phyloP scores from a whole-genome alignment of 2,329 filamentous ascomycete genomes.

The Rhynchosporium graminicola region DNA sequence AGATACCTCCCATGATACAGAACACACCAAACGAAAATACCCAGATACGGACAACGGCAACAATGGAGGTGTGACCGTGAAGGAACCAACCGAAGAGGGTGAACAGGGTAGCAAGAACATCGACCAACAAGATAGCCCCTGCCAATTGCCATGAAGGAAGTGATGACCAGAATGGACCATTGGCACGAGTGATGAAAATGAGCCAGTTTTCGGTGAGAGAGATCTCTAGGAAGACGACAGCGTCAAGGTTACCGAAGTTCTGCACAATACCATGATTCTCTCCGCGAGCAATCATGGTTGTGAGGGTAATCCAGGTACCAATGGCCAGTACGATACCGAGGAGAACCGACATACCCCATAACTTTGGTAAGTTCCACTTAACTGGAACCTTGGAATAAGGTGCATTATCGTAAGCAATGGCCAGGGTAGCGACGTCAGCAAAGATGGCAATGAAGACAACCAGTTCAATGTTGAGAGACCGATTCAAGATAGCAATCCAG shows the following conservation, averaged over 20 bases:
- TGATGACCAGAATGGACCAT: slow-evolving; percentile 89
- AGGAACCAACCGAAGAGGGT: slow-evolving; percentile 84
- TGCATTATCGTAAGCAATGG: slow-evolving; percentile 92
- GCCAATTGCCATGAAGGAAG: slow-evolving; percentile 83
- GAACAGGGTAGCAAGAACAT: slow-evolving; percentile 84
- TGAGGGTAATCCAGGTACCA: slow-evolving; percentile 87
- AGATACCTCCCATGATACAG: slow-evolving; percentile 72
- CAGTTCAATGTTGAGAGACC: slow-evolving; percentile 79
- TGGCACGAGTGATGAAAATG: slow-evolving; percentile 93
- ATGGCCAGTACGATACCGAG: slow-evolving; percentile 79
- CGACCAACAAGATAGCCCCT: slow-evolving; percentile 77
- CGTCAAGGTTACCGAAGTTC: slow-evolving; percentile 81
- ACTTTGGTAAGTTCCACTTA: slow-evolving; percentile 93
- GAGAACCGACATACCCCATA: slow-evolving; percentile 89
- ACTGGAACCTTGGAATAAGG: slow-evolving; percentile 83
- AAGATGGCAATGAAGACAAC: slow-evolving; percentile 96
- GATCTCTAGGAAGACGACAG: slow-evolving; percentile 86
- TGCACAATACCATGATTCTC: slow-evolving; percentile 82
- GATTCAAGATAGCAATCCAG: slow-evolving; percentile 88
- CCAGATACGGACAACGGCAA: slow-evolving; percentile 86
- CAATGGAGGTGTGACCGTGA: slow-evolving; percentile 68
- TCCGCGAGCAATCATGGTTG: slow-evolving; percentile 72
- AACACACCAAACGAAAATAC: slow-evolving; percentile 90
- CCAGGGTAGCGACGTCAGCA: slow-evolving; percentile 86
- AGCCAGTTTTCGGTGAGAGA: slow-evolving; percentile 93